phyloP scores from a whole-genome alignment of 1,284 basidiomycete species.

The Fomitopsis palustris region DNA sequence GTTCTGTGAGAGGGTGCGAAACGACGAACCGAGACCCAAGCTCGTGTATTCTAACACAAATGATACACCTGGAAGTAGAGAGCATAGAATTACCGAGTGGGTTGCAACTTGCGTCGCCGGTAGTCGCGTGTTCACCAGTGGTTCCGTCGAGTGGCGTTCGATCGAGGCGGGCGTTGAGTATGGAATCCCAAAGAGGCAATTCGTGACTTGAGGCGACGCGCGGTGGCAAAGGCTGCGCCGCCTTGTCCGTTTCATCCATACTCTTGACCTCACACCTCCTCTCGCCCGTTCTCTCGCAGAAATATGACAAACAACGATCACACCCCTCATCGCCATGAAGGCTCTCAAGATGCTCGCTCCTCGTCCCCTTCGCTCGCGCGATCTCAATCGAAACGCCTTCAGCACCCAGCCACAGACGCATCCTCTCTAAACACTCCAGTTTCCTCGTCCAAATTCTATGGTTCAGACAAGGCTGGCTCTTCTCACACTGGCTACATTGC shows the following conservation, averaged over 20 bases:
- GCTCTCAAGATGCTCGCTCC: background rate
- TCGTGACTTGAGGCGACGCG: too few relatives aligned
- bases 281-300: background rate
- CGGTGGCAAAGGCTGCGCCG: too few relatives aligned
- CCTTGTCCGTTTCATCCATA: background rate
- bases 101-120: too few relatives aligned
- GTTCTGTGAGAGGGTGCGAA: too few relatives aligned
- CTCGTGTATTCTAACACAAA: too few relatives aligned
- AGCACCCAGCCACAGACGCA: background rate
- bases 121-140: too few relatives aligned
- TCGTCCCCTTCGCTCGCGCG: background rate
- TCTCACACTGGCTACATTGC: conserved; percentile 28
- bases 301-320: background rate
- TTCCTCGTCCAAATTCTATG: conserved; percentile 3
- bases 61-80: too few relatives aligned
- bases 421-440: conserved; percentile 1
- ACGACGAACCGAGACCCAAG: too few relatives aligned
- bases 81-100: too few relatives aligned
- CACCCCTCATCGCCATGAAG: background rate
- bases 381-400: background rate
- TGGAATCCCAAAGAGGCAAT: too few relatives aligned
- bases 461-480: conserved; percentile 18
- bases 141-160: too few relatives aligned
- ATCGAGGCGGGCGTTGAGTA: too few relatives aligned
- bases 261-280: background rate